Percentiles rank a stretch among this genome's conserved stretches.
Conservation (phyloP, 495 filamentous ascomycete genomes). For the Trichoderma parareesei region DNA sequence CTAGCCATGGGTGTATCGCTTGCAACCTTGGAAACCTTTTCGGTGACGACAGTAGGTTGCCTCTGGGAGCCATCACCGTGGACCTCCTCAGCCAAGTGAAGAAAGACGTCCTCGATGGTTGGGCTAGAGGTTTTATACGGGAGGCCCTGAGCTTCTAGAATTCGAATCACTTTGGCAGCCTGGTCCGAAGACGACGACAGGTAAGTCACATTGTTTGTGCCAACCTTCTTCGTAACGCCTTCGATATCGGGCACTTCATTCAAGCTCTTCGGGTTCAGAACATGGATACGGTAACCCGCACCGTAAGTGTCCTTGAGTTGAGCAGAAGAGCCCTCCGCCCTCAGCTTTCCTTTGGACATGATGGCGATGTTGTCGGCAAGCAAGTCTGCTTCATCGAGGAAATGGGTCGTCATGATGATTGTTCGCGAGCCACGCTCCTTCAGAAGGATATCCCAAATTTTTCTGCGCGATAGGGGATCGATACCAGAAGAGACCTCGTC, state of each 20-base stretch:
- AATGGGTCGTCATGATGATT: slow-evolving; percentile 70
- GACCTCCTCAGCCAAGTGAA: slow-evolving; percentile 61
- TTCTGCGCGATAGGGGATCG: slow-evolving; percentile 63
- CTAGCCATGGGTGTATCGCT: slow-evolving; percentile 16
- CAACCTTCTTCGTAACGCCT: slow-evolving; percentile 40
- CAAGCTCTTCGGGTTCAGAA: slow-evolving; percentile 40
- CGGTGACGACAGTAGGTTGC: background rate
- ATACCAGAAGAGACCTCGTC: slow-evolving; percentile 71
- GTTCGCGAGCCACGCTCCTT: slow-evolving; percentile 61
- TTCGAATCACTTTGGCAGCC: slow-evolving; percentile 49
- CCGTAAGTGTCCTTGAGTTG: slow-evolving; percentile 55
- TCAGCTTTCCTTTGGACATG: slow-evolving; percentile 54
- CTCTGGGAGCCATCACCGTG: background rate
- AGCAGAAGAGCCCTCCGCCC: slow-evolving; percentile 59
- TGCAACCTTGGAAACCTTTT: background rate
- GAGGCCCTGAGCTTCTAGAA: slow-evolving; percentile 48
- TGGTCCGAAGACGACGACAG: slow-evolving; percentile 48
- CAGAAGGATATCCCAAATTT: slow-evolving; percentile 74
- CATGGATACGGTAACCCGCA: slow-evolving; percentile 61
- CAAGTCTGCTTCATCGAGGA: slow-evolving; percentile 62
- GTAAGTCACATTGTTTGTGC: slow-evolving; percentile 59
- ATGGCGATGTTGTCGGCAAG: slow-evolving; percentile 65
- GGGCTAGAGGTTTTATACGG: slow-evolving; percentile 65
- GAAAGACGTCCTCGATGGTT: slow-evolving; percentile 71
- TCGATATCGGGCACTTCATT: slow-evolving; percentile 40